Conservation (phyloP, 306 rosid species). For the Prosopis cineraria region DNA sequence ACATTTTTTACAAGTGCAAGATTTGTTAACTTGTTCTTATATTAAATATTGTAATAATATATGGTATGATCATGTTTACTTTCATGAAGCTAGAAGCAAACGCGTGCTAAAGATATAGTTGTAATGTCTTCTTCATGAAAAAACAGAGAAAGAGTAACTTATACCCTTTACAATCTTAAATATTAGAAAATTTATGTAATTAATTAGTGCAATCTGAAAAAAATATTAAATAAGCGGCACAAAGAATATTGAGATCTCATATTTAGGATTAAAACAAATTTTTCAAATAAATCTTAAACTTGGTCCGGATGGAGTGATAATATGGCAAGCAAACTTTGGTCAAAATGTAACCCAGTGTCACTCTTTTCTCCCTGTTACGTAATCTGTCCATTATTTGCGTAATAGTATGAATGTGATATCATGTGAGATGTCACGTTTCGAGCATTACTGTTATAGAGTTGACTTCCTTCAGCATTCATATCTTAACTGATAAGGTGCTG, state of each 20-base stretch:
- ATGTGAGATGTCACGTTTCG: constrained; percentile 23
- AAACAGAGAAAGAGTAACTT: too few species aligned
- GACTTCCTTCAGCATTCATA: constrained; percentile 35
- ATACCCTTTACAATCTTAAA: too few species aligned
- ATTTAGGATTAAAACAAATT: too few species aligned
- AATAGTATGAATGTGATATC: background rate
- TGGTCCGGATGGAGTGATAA: too few species aligned
- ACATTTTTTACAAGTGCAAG: too few species aligned
- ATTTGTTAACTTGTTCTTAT: too few species aligned
- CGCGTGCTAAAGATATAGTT: background rate
- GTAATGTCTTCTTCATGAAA: background rate
- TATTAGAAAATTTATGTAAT: too few species aligned
- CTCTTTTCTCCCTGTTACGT: background rate
- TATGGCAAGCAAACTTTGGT: background rate
- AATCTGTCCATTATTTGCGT: background rate
- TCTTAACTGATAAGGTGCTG: background rate
- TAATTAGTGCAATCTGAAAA: too few species aligned
- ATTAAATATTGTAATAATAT: too few species aligned
- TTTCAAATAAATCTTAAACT: too few species aligned
- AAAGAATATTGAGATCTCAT: too few species aligned
- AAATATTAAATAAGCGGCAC: too few species aligned
- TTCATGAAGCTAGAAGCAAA: background rate
- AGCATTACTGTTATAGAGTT: constrained; percentile 22
- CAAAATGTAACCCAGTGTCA: background rate
- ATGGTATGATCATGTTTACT: constrained; percentile 19